Evolutionary conservation across 78 protist species (phyloP), one percentile per base, ranked within the genome.

Genomic region (Dictyostelium discoideum): DNA sequence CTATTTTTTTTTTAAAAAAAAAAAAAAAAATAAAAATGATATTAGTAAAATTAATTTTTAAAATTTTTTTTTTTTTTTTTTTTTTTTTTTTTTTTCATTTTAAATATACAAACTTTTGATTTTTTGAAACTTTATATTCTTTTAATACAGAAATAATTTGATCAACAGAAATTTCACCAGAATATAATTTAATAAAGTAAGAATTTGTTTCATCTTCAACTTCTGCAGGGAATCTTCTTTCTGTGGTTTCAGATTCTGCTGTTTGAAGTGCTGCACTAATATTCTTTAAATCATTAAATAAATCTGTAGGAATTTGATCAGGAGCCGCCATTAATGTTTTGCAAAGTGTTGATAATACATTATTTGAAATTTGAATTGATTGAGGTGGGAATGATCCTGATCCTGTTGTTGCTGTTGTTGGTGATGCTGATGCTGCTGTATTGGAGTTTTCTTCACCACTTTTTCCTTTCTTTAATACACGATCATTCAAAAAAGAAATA

Each of bases 171-270:
- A 93, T 22, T 37, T 85, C 44, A 37, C 74, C 94, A 3, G 63
- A 48, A 97, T 96, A 98, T 78, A 98, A 60, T 79, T 90, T 80
- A 82, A 96, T 92, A 92, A 98, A 98, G 87, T 84, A 74, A 24
- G 88, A 82, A 84, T 97, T 97, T 24, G 99, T 98, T 73, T 85
- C 97, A 83, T 93, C 93, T 95, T 98, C 99, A 26, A 98, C 85
- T 4, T 96, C 97, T 13, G 26, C 80, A 24, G 92, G 81, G 82
- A 96, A 96, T 44, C 88, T 77, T 77, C 96, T 46, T 65, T 90
- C 95, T 6, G 85, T 65, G 2, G 63, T 13, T 14, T 63, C 77
- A 6, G 26, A 74, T 14, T 16, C 76, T 20, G 18, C 6, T 2
- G 8, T 18, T 42, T 78, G 48, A 42, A 13, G 67, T 42, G 16